These are phyloP conservation scores for Blumeriella jaapii DNA, from an alignment of 2,329 filamentous ascomycete species.

Conservation along the genomic window DNA sequence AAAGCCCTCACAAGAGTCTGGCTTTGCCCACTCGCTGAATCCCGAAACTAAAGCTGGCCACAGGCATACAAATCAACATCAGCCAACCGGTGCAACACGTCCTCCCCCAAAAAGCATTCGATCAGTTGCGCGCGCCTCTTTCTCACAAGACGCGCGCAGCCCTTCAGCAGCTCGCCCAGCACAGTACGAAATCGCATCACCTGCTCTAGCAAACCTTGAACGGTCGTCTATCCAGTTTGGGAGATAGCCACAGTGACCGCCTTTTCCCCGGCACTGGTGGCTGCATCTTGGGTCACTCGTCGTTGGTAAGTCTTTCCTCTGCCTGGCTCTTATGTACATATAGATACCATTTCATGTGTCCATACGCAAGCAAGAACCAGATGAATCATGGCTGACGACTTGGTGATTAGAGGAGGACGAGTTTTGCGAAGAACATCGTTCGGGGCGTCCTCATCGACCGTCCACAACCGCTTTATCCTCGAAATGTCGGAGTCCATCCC, in stretches of 20 bases:
- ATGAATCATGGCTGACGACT: slow-evolving; percentile 31
- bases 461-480: slow-evolving; percentile 29
- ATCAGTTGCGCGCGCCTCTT: no score
- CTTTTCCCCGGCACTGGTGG: no score
- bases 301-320: no score
- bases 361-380: neutral
- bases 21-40: slow-evolving; percentile 4
- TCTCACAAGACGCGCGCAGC: no score
- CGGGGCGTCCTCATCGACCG: slow-evolving; percentile 29
- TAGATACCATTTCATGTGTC: no score
- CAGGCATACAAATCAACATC: slow-evolving; percentile 9
- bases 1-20: neutral
- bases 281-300: no score
- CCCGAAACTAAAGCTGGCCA: slow-evolving; percentile 7
- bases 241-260: no score
- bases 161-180: no score
- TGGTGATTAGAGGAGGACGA: slow-evolving; percentile 32
- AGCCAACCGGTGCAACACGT: slow-evolving; percentile 15
- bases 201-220: no score
- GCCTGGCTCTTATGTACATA: no score
- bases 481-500: slow-evolving; percentile 35
- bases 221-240: no score
- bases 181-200: no score
- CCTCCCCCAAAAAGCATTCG: slow-evolving; percentile 5
- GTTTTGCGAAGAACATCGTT: slow-evolving; percentile 32